A percentile compares a stretch with the other conserved stretches of the same genome.
Conservation (phyloP, 495 filamentous ascomycete species). For the Neurospora sp. region DNA sequence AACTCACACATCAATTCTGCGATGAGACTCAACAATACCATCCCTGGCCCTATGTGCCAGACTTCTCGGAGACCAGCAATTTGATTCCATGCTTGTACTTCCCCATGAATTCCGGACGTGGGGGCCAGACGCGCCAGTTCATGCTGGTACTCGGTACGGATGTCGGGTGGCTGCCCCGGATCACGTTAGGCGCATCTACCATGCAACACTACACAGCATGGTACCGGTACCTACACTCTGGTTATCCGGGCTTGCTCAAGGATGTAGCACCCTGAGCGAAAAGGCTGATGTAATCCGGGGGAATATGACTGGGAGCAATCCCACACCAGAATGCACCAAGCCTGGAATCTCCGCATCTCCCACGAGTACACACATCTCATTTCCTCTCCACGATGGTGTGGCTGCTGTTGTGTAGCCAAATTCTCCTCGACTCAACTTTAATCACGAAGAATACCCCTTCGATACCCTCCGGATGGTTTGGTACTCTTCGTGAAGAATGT, state of each 20-base stretch:
- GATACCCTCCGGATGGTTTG: not conserved
- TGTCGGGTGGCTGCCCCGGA: not conserved
- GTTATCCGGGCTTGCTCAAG: not conserved
- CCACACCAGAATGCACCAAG: not conserved
- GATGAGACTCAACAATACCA: not conserved
- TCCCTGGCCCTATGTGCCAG: not conserved
- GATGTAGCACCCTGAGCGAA: not conserved
- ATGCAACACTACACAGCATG: not conserved
- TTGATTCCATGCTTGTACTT: not conserved
- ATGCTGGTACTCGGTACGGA: not conserved
- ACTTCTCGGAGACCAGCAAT: not conserved
- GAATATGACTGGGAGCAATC: not conserved
- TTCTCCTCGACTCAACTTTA: not conserved
- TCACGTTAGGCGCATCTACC: not conserved
- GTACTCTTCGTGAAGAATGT: not conserved
- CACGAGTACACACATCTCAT: not conserved
- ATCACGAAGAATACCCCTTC: not conserved
- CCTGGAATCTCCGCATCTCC: not conserved
- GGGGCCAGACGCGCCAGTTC: not conserved
- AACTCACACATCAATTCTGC: not conserved
- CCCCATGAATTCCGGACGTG: not conserved
- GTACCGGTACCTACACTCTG: not conserved
- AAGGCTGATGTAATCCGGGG: not conserved
- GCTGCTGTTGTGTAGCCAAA: not conserved
- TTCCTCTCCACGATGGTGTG: not conserved